Percentiles rank a stretch among this genome's conserved stretches.
Evolutionary conservation across 306 rosid genomes (phyloP).

Genomic region (Prunus kanzakura): DNA sequence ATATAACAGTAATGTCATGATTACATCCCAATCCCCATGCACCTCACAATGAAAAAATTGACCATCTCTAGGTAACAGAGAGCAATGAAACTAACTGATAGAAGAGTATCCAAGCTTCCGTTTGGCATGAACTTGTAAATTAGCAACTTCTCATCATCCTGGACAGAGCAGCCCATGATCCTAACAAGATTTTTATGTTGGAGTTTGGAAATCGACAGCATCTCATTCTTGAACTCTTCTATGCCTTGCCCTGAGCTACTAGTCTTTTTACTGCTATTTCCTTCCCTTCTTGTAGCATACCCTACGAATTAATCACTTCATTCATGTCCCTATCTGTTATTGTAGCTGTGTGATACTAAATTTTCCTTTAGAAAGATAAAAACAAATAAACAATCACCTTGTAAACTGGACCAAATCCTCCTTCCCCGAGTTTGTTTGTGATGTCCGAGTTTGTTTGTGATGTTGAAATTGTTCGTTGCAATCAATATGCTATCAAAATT

Average conservation of each 20-base stretch:
- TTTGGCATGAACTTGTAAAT: constrained; percentile 43
- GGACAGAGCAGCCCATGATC: constrained; percentile 32
- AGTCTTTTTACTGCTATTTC: constrained; percentile 38
- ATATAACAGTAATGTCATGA: too few relatives aligned
- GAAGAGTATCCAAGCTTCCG: constrained; percentile 35
- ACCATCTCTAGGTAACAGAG: too few relatives aligned
- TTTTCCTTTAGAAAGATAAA: not conserved
- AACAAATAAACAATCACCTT: not conserved
- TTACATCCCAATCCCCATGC: too few relatives aligned
- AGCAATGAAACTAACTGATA: constrained; percentile 27
- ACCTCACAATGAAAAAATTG: too few relatives aligned
- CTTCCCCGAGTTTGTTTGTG: constrained; percentile 24
- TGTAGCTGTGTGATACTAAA: not conserved
- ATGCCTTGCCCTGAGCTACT: constrained; percentile 35
- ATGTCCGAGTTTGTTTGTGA: constrained; percentile 19
- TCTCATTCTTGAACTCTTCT: constrained; percentile 37
- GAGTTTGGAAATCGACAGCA: constrained; percentile 28
- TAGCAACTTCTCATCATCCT: constrained; percentile 31
- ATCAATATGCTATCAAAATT: constrained; percentile 6
- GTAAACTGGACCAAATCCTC: constrained; percentile 33
- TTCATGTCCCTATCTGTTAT: not conserved
- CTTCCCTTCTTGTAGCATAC: constrained; percentile 21
- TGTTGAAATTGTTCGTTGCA: constrained; percentile 6
- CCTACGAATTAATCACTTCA: constrained; percentile 7
- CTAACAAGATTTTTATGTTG: constrained; percentile 41